Base-by-base conservation (phyloP, 345 rosid species). In the Eucalyptus sp. region DNA sequence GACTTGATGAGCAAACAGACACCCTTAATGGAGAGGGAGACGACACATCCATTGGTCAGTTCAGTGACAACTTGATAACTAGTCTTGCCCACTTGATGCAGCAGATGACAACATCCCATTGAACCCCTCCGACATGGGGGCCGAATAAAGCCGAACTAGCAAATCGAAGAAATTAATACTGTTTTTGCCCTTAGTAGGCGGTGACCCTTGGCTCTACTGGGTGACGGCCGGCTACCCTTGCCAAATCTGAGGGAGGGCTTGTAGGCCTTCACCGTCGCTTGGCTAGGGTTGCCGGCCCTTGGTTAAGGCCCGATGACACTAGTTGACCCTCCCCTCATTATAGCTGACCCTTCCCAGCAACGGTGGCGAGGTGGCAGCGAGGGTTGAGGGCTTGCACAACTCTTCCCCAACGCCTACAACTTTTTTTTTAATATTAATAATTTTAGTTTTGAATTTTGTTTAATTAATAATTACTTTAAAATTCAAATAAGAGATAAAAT, bases 281-380 rank as follows among this genome's bases (percentile, higher is more conserved):
- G 4, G 2, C 0, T 0, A 7, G 0, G 56, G 56, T 52, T 0
- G 10, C 18, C 4, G 1, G 2, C 56, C 4, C 56, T 7, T 52
- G 56, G 24, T 22, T 0, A 52, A 0, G 1, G 24, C 58, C 4
- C 0, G 4, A 7, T 0, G 2, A 52, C 58, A 52, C 0, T 0
- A 4, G 4, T 0, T 18, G 2, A 18, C 24, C 2, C 24, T 18
- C 4, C 2, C 2, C 56, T 0, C 4, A 52, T 3, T 7, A 8
- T 52, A 1, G 0, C 20, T 0, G 0, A 52, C 58, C 24, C 10
- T 52, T 52, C 58, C 8, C 10, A 0, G 3, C 0, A 1, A 7
- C 4, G 8, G 20, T 52, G 24, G 58, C 10, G 0, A 52, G 58
- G 0, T 10, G 8, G 1, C 0, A 18, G 0, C 1, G 48, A 46